Base-by-base conservation (phyloP, 495 filamentous ascomycete genomes). In the Penicillium longicatenatum region DNA sequence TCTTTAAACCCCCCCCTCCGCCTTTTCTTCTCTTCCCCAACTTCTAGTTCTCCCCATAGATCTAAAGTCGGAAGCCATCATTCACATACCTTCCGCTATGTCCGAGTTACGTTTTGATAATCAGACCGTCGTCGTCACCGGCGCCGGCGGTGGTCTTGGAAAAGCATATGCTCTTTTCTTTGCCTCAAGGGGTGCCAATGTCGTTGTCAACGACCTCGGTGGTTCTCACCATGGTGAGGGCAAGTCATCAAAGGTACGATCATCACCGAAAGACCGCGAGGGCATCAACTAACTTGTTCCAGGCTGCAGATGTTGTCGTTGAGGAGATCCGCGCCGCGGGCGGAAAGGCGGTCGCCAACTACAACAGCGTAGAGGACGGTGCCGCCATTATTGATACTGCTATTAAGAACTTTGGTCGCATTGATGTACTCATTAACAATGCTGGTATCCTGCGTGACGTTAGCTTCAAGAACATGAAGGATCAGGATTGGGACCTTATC, bases 391-490 rank as follows among this genome's bases (percentile, higher is more conserved):
- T 98, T 79, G 89, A 97, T 56, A 97, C 94, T 20, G 95, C 94
- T 62, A 92, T 98, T 67, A 85, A 93, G 79, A 83, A 80, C 60
- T 98, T 92, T 66, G 95, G 94, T 62, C 89, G 93, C 61, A 85
- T 98, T 70, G 94, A 98, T 76, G 79, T 98, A 47, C 86, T 98
- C 61, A 85, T 98, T 74, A 98, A 98, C 84, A 98, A 98, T 70
- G 94, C 94, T 57, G 94, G 94, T 69, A 98, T 98, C 68, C 83
- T 98, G 54, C 89, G 94, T 56, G 94, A 98, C 80, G 70, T 98
- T 67, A 92, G 88, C 80, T 98, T 98, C 79, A 96, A 96, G 86
- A 98, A 98, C 76, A 97, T 98, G 91, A 92, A 87, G 71, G 93
- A 98, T 70, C 72, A 86, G 70, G 95, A 98, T 73, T 98, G 95